These are phyloP conservation scores for Amaranthus hypochondriacus DNA, from an alignment of 148 eudicot species.

Conservation along the genomic window DNA sequence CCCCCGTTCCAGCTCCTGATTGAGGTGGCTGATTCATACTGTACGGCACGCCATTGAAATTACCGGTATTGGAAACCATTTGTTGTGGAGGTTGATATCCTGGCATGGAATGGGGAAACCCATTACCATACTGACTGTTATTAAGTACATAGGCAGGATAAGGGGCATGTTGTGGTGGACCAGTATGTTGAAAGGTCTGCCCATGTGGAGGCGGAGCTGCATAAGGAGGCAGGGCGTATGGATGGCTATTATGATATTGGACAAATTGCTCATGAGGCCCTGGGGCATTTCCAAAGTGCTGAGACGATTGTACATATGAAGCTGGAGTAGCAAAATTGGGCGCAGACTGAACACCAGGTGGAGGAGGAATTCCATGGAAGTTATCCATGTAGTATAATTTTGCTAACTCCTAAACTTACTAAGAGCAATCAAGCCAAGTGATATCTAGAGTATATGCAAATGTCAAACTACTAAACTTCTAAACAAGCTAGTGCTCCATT, in stretches of 20 bases:
- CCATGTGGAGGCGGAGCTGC: conserved; percentile 28
- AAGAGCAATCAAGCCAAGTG: not conserved
- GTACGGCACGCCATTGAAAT: conserved; percentile 16
- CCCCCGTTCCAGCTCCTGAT: conserved; percentile 21
- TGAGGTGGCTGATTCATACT: conserved; percentile 20
- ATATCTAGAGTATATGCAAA: not conserved
- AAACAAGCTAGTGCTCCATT: not conserved
- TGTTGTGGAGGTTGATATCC: conserved; percentile 34
- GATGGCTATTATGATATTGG: conserved; percentile 31
- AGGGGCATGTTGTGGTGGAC: conserved; percentile 29
- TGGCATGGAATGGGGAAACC: conserved; percentile 24
- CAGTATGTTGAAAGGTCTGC: conserved; percentile 28
- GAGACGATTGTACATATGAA: conserved; percentile 28
- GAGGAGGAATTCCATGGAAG: conserved; percentile 47
- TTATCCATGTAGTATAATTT: conserved; percentile 37
- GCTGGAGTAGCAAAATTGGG: conserved; percentile 20
- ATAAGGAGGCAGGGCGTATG: conserved; percentile 31
- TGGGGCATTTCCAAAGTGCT: conserved; percentile 33
- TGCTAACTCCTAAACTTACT: not conserved
- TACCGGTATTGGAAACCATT: conserved; percentile 15
- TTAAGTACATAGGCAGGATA: conserved; percentile 30
- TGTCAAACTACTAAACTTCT: not conserved
- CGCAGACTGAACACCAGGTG: conserved; percentile 69
- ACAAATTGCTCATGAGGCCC: conserved; percentile 33
- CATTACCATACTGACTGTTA: conserved; percentile 37